Evolutionary conservation across 345 rosid genomes (phyloP), one percentile per base, ranked within the genome.

Genomic region (Lepidium aucheri): DNA sequence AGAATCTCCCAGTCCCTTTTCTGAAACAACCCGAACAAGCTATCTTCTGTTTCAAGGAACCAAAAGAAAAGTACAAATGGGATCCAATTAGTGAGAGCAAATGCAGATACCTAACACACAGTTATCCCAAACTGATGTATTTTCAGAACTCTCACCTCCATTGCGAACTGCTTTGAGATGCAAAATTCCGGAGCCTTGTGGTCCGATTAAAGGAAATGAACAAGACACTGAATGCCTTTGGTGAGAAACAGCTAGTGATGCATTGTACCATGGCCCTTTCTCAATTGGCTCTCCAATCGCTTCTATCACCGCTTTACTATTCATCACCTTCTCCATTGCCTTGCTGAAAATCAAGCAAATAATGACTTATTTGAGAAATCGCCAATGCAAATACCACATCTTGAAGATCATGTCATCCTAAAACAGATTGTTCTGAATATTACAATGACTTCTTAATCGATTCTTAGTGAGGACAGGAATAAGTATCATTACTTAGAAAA

Each of bases 181-280:
- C 69, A 93, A 60, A 40, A 86, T 78, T 56, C 97, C 98, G 8
- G 58, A 38, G 68, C 77, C 73, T 47, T 53, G 74, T 44, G 73
- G 69, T 47, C 74, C 77, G 60, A 82, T 72, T 55, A 91, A 88
- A 6, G 96, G 99, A 78, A 94, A 91, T 26, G 99, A 78, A 83
- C 99, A 94, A 73, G 99, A 91, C 6, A 82, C 91, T 4, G 99
- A 85, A 28, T 74, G 91, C 73, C 99, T 81, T 65, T 85, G 81
- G 74, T 84, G 97, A 76, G 97, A 82, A 60, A 94, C 91, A 52
- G 96, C 96, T 63, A 94, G 91, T 65, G 97, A 85, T 38, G 99
- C 95, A 80, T 78, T 83, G 77, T 91, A 91, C 99, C 99, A 94
- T 65, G 96, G 88, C 41, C 99, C 99, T 84, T 82, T 88, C 72